These are phyloP conservation scores for Candida bentonensis DNA, from an alignment of 805 yeast genomes.

Conservation along the genomic window DNA sequence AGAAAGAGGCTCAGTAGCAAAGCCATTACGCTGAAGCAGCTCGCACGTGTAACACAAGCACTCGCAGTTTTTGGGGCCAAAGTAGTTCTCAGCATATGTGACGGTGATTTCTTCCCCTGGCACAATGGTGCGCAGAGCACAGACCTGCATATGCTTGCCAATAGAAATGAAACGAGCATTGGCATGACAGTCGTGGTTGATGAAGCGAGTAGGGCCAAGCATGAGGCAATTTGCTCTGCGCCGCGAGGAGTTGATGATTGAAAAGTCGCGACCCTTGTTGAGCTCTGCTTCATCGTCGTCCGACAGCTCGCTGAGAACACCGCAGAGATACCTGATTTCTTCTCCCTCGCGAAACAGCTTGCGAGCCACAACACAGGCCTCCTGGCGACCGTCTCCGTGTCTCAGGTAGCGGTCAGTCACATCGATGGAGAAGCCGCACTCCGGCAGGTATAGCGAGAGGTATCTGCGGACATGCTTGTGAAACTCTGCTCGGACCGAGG, in stretches of 20 bases:
- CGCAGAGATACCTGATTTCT: constrained; percentile 24
- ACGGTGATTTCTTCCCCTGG: constrained; percentile 37
- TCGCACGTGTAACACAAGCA: constrained; percentile 35
- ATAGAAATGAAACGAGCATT: constrained; percentile 25
- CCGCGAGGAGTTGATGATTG: constrained; percentile 27
- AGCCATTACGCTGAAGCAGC: constrained; percentile 19
- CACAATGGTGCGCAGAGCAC: constrained; percentile 22
- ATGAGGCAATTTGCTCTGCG: constrained; percentile 24
- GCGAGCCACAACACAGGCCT: constrained; percentile 29
- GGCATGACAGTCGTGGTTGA: constrained; percentile 34
- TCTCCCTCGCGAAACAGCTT: constrained; percentile 18
- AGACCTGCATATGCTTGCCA: constrained; percentile 20
- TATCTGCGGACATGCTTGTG: constrained; percentile 25
- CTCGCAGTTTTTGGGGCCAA: constrained; percentile 28
- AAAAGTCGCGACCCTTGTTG: constrained; percentile 25
- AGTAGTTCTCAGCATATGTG: constrained; percentile 28
- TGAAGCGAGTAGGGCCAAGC: constrained; percentile 36
- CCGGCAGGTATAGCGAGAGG: constrained; percentile 22
- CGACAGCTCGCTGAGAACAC: constrained; percentile 24
- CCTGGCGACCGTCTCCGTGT: constrained; percentile 16
- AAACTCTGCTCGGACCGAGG: constrained; percentile 19
- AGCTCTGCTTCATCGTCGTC: constrained; percentile 22
- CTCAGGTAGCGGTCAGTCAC: constrained; percentile 28
- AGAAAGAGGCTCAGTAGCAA: constrained; percentile 3
- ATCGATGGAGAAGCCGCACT: constrained; percentile 29